Evolutionary conservation across 2,329 filamentous ascomycete genomes (phyloP), one percentile per base, ranked within the genome.

Genomic region (Penicillium sp.): DNA sequence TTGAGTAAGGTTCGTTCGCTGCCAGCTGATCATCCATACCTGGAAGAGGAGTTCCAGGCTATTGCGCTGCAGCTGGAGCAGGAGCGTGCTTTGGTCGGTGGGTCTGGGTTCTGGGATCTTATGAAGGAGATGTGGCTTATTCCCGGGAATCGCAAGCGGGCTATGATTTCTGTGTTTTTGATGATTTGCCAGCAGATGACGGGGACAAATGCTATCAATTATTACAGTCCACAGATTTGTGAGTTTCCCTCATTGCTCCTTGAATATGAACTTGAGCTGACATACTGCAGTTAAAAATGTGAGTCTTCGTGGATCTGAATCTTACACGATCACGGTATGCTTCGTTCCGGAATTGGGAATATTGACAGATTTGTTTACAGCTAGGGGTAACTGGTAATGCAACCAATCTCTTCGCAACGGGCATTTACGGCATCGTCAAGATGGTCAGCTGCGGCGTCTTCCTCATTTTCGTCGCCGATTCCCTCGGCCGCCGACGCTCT

Each of bases 351-450:
- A 19, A 10, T 35, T 7, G 9, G 24, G 3, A 11, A 26, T 16
- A 24, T 16, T 45, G 33, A 53, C 29, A 33, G 3, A 47, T 31
- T 19, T 26, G 7, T 13, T 10, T 24, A 10, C 81, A 84, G 63
- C 78, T 90, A 2, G 88, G 88, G 19, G 79, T 91, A 54, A 75
- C 67, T 1, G 81, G 79, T 13, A 85, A 81, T 6, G 71, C 81
- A 39, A 80, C 82, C 42, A 84, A 83, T 19, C 82, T 91, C 24
- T 89, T 91, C 69, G 87, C 89, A 4, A 90, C 88, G 0, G 88
- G 89, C 42, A 83, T 91, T 62, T 91, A 90, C 68, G 88, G 88
- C 26, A 81, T 90, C 53, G 84, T 90, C 55, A 91, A 91, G 72
- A 86, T 88, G 74, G 74, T 79, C 10, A 83, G 84, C 39, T 89